These are phyloP conservation scores for Yarrowia sp. DNA, from an alignment of 805 yeast genomes.

Conservation along the genomic window DNA sequence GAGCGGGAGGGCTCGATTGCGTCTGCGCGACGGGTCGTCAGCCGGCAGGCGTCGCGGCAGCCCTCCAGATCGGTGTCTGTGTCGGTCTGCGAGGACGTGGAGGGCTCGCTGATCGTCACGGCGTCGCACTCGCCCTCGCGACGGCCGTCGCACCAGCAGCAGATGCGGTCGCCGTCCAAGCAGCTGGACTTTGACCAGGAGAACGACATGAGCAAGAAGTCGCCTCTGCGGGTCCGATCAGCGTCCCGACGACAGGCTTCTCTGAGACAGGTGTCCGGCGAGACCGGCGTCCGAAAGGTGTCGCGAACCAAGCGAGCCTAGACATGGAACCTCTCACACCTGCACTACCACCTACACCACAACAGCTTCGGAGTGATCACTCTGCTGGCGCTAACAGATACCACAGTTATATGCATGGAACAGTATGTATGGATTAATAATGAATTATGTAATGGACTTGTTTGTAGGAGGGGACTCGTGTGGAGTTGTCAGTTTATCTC, in stretches of 20 bases:
- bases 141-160: slow-evolving; percentile 10
- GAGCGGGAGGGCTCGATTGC: slow-evolving; percentile 8
- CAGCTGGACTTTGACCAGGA: slow-evolving; percentile 22
- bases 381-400: neutral
- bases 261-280: neutral
- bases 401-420: slow-evolving; percentile 3
- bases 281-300: slow-evolving; percentile 4
- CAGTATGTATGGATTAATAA: slow-evolving; percentile 1
- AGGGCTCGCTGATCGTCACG: slow-evolving; percentile 22
- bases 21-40: neutral
- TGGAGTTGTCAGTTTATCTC: too few species aligned
- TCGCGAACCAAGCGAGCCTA: neutral
- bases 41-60: neutral
- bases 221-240: neutral
- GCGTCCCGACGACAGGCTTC: neutral
- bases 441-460: neutral
- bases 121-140: slow-evolving; percentile 2
- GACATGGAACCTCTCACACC: too few species aligned
- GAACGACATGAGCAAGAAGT: neutral
- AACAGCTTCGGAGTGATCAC: neutral
- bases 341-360: too few species aligned
- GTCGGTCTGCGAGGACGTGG: slow-evolving; percentile 21
- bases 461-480: neutral
- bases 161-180: slow-evolving; percentile 11
- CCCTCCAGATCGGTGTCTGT: slow-evolving; percentile 13